These are phyloP conservation scores for Truncatella angustata DNA, from an alignment of 2,329 filamentous ascomycete species.

Conservation along the genomic window DNA sequence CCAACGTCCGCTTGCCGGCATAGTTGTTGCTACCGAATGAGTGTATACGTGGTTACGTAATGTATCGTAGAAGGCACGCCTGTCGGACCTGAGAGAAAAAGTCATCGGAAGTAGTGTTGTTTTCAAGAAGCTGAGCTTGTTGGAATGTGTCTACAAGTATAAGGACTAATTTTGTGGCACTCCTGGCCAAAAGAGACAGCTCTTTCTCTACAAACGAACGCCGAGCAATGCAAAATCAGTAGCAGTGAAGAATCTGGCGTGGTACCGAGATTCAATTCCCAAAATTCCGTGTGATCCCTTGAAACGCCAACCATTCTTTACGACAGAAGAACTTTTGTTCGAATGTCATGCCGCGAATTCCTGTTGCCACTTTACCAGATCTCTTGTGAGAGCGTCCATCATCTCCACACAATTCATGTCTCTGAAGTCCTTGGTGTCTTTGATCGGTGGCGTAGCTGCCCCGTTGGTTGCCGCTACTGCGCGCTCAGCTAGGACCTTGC, in stretches of 20 bases:
- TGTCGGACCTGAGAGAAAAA: no score
- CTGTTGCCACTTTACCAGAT: conserved; percentile 83
- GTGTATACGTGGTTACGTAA: no score
- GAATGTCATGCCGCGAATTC: conserved; percentile 46
- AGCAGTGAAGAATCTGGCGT: conserved; percentile 9
- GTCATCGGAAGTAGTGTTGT: no score
- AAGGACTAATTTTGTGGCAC: no score
- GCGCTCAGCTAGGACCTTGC: conserved; percentile 15
- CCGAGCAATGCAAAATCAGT: background rate
- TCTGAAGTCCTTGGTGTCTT: conserved; percentile 64
- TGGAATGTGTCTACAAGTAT: no score
- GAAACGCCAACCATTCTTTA: conserved; percentile 1
- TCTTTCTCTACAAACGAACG: conserved; percentile 1
- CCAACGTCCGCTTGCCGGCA: no score
- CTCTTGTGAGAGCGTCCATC: conserved; percentile 82
- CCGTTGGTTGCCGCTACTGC: conserved; percentile 16
- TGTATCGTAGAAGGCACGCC: no score
- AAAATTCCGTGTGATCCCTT: background rate
- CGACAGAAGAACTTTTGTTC: background rate
- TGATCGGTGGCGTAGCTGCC: conserved; percentile 29
- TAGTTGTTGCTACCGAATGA: no score
- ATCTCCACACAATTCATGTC: conserved; percentile 78
- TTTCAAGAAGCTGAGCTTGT: no score
- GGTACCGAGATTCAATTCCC: conserved; percentile 10
- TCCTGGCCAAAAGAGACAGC: no score